Evolutionary conservation across 2,329 filamentous ascomycete genomes (phyloP).

Genomic region (Epichloe amarillans): DNA sequence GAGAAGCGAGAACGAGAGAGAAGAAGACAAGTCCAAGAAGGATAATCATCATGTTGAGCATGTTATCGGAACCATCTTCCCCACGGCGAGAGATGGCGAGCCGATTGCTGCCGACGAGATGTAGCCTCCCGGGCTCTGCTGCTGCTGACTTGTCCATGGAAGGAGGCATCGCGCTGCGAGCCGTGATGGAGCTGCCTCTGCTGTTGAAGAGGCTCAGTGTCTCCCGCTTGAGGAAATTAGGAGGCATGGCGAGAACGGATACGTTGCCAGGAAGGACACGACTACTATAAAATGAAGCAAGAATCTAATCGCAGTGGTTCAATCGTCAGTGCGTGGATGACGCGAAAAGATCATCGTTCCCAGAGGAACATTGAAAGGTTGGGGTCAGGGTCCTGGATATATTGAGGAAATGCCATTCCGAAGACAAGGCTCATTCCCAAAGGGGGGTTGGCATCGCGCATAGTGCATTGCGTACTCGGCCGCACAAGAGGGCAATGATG

Average conservation of each 20-base stretch:
- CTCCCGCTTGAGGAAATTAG: conserved; percentile 1
- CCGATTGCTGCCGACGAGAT: conserved; percentile 4
- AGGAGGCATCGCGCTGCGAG: conserved; percentile 7
- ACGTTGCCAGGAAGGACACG: conserved; percentile 1
- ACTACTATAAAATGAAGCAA: conserved; percentile 7
- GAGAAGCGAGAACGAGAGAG: conserved; percentile 51
- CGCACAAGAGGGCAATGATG: too few species aligned
- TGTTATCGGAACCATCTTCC: conserved; percentile 39
- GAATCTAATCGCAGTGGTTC: conserved; percentile 2
- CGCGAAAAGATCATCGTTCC: neutral
- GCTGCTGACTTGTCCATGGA: neutral
- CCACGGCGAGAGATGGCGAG: conserved; percentile 5
- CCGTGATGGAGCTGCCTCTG: conserved; percentile 2
- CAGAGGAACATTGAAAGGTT: neutral
- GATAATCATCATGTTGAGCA: conserved; percentile 66
- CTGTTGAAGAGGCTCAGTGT: neutral
- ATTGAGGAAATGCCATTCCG: neutral
- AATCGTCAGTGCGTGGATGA: conserved; percentile 2
- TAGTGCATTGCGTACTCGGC: too few species aligned
- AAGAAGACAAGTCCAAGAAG: conserved; percentile 68
- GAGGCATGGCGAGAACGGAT: conserved; percentile 6
- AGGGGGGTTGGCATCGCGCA: neutral
- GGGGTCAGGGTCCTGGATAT: neutral
- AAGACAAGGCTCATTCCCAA: neutral
- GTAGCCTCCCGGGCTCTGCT: conserved; percentile 7